Conservation (phyloP, 2,329 filamentous ascomycete genomes). For the Claviceps africana region DNA sequence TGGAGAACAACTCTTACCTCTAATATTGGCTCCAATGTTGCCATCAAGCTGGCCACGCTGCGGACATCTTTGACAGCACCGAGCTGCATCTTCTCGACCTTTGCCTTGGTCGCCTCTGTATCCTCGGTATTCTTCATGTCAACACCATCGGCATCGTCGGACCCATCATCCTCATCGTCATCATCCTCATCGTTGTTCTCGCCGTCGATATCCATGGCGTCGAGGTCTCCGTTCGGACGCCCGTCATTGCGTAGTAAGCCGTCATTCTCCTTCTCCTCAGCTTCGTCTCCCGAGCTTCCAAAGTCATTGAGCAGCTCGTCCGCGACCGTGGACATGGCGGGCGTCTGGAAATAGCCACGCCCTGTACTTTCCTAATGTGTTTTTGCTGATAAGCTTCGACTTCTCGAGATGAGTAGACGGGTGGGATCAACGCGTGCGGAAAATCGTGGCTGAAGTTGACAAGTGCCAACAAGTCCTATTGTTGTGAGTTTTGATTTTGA, state of each 20-base stretch:
- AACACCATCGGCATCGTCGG: constrained; percentile 42
- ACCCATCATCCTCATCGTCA: constrained; percentile 33
- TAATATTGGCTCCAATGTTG: constrained; percentile 64
- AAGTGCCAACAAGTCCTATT: not conserved
- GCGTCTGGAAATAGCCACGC: not conserved
- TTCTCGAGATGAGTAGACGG: not conserved
- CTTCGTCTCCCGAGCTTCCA: constrained; percentile 55
- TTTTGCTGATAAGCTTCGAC: not conserved
- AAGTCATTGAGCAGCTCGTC: constrained; percentile 79
- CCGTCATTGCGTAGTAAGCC: constrained; percentile 27
- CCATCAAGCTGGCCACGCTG: constrained; percentile 68
- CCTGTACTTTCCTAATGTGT: no score
- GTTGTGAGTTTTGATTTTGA: no score
- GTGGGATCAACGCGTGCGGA: not conserved
- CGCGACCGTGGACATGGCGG: constrained; percentile 70
- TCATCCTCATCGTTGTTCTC: constrained; percentile 30
- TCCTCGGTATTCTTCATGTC: constrained; percentile 40
- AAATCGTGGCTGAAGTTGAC: not conserved
- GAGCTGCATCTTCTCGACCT: constrained; percentile 72
- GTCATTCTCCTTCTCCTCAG: constrained; percentile 45
- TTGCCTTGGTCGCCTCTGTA: constrained; percentile 58
- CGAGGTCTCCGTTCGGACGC: constrained; percentile 24
- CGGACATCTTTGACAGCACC: constrained; percentile 62
- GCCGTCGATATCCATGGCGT: constrained; percentile 45
- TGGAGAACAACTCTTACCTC: constrained; percentile 55